Base-by-base conservation (phyloP, 345 rosid genomes). In the Acer yangbiense region DNA sequence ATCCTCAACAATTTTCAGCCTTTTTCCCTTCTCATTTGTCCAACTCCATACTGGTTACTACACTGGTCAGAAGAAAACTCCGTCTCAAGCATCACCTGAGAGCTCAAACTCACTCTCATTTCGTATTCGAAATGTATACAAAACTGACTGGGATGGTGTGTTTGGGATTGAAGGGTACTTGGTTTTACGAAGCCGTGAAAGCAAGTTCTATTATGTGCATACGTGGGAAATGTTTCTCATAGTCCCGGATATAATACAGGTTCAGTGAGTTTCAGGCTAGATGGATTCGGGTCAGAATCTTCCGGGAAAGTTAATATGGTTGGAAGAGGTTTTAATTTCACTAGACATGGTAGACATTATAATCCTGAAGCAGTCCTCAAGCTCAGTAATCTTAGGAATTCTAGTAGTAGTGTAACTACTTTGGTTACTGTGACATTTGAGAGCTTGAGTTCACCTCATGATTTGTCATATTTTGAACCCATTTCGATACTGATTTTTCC, bases 241-340 rank as follows among this genome's bases (percentile, higher is more conserved):
- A 3, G 35, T 7, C 20, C 73, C 12, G 50, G 6, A 11, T 2
- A 46, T 9, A 9, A 32, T 32, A 2, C 76, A 44, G 58, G 72
- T 68, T 67, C 63, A 13, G 1, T 83, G 3, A 35, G 7, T 18
- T 83, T 88, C 79, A 67, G 78, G 75, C 77, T 88, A 0, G 80
- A 67, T 2, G 93, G 93, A 43, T 84, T 85, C 77, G 85, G 88
- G 89, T 87, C 91, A 9, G 75, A 74, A 76, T 76, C 77, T 41
- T 75, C 81, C 0, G 87, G 84, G 72, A 74, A 82, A 69, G 86
- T 90, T 79, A 88, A 91, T 80, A 81, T 82, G 89, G 86, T 88
- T 70, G 90, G 85, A 80, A 61, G 76, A 52, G 78, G 86, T 12
- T 69, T 78, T 48, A 29, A 39, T 61, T 60, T 52, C 68, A 7